These are phyloP conservation scores for Syncephalastrum monosporum DNA, from an alignment of 371 early-diverging fungal genomes.

Conservation along the genomic window DNA sequence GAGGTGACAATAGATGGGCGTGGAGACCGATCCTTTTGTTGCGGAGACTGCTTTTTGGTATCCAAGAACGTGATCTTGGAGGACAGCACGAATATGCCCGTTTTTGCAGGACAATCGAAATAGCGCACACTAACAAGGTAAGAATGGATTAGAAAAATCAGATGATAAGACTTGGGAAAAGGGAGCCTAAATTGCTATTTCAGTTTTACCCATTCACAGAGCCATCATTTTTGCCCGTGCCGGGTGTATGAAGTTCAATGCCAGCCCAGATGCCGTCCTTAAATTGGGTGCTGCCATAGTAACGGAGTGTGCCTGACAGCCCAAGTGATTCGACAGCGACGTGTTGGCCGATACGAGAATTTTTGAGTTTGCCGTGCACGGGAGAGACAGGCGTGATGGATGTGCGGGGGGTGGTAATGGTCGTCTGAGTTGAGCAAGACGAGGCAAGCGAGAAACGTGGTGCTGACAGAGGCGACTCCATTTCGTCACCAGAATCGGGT, in stretches of 20 bases:
- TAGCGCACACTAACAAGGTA: conserved; percentile 16
- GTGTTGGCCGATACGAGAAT: conserved; percentile 45
- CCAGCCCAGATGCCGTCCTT: conserved; percentile 80
- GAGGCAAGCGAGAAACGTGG: conserved; percentile 23
- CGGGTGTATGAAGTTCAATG: conserved; percentile 62
- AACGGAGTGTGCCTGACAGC: conserved; percentile 65
- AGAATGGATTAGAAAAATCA: conserved; percentile 3
- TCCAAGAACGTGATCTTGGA: conserved; percentile 11
- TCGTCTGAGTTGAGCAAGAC: conserved; percentile 15
- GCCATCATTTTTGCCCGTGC: conserved; percentile 77
- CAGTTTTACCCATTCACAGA: conserved; percentile 54
- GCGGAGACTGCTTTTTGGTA: conserved; percentile 1
- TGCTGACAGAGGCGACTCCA: conserved; percentile 9
- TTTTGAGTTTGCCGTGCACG: neutral
- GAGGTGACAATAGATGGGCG: conserved; percentile 1
- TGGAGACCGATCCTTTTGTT: conserved; percentile 1
- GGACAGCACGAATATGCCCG: conserved; percentile 23
- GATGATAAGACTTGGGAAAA: too few species aligned
- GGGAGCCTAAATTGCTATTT: conserved; percentile 2
- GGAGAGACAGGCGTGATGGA: conserved; percentile 9
- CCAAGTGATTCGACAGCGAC: conserved; percentile 60
- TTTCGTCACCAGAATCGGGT: conserved; percentile 10
- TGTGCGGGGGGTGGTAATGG: conserved; percentile 16
- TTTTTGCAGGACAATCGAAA: conserved; percentile 20
- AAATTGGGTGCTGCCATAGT: conserved; percentile 64